Evolutionary conservation across 768 basidiomycete genomes (phyloP), one percentile per base, ranked within the genome.

Genomic region (Podaxis sp.): DNA sequence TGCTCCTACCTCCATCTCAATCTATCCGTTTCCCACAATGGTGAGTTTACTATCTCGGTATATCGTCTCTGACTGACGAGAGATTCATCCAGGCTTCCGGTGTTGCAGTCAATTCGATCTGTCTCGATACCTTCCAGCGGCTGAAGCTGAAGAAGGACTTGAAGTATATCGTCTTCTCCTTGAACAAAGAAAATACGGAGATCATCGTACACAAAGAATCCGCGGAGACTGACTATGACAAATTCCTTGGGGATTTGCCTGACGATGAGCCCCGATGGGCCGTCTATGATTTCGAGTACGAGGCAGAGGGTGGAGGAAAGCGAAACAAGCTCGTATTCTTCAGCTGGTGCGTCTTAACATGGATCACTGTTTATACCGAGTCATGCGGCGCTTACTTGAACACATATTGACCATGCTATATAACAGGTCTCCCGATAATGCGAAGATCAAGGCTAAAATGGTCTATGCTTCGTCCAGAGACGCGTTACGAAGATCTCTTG

Each of bases 391-490:
- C 7, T 40, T n/a, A 15, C 33, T 7, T 46, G 17, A 17, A n/a
- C 44, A 46, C 15, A 17, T 46, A 36, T 20, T 17, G n/a, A 28
- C 53, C 58, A 40, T 17, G 41, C 51, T 59, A 74, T 76, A 13
- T 22, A 5, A 70, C 15, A 98, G 96, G 96, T 83, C 87, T 20
- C 96, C 96, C 66, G 94, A 96, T 70, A 76, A 74, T 48, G 88
- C 94, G 46, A 91, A 85, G 77, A 83, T 96, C 76, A 95, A 91
- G 78, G 81, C 86, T 72, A 98, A 96, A 88, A 98, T 98, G 95
- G 69, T 97, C 68, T 90, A 85, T 77, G 90, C 96, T 2, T 88
- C 93, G 17, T 98, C 96, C 58, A 89, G 86, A 72, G 91, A 94
- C 28, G 88, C 88, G 4, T 77, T 99, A 66, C 84, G 85, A 69